Evolutionary conservation across 768 basidiomycete species (phyloP).

Genomic region (Daedaleopsis sinensis): DNA sequence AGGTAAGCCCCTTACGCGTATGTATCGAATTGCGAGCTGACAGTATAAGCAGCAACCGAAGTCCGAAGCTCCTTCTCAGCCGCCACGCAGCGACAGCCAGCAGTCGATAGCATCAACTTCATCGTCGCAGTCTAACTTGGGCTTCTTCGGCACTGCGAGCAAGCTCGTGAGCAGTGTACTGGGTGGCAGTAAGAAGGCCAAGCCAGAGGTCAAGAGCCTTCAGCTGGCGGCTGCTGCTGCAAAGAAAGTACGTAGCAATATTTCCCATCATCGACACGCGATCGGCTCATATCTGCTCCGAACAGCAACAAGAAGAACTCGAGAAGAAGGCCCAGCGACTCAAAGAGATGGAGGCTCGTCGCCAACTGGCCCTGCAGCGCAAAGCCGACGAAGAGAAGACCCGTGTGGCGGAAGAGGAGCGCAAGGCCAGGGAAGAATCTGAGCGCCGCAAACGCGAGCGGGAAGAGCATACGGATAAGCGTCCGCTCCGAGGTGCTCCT

Average conservation of each 20-base stretch:
- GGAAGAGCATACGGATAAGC: constrained; percentile 75
- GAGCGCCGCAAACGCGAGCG: constrained; percentile 83
- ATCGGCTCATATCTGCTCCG: background rate
- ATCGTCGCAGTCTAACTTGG: constrained; percentile 46
- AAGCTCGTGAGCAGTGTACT: constrained; percentile 70
- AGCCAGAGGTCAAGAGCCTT: constrained; percentile 75
- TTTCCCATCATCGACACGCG: background rate
- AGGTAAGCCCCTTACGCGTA: constrained; percentile 16
- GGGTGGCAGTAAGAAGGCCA: constrained; percentile 69
- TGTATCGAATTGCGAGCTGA: background rate
- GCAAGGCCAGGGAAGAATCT: constrained; percentile 69
- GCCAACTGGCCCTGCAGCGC: constrained; percentile 68
- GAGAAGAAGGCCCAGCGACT: constrained; percentile 76
- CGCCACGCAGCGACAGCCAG: constrained; percentile 52
- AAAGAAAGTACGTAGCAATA: constrained; percentile 69
- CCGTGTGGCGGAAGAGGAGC: constrained; percentile 66
- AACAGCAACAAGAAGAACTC: constrained; percentile 85
- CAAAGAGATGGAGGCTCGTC: constrained; percentile 82
- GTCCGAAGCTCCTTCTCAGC: constrained; percentile 27
- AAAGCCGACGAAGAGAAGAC: constrained; percentile 81
- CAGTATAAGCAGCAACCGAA: constrained; percentile 2
- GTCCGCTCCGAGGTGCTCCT: constrained; percentile 49
- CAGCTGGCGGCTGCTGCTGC: constrained; percentile 83
- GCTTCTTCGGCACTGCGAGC: constrained; percentile 72
- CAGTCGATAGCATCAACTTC: constrained; percentile 52